Evolutionary conservation across 768 basidiomycete species (phyloP).

Genomic region (Lepiota subincarnata): DNA sequence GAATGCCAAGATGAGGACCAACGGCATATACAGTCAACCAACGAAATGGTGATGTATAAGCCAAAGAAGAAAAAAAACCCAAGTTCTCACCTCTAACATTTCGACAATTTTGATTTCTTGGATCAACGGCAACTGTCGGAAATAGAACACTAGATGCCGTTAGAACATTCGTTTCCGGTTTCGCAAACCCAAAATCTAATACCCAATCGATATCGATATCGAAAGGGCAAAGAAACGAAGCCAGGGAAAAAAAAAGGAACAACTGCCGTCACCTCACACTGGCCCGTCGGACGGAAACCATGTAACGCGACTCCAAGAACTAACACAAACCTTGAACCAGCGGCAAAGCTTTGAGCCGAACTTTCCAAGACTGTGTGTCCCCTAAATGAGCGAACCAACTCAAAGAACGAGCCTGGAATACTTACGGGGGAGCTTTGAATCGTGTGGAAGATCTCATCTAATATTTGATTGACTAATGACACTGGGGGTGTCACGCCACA

Average conservation of each 20-base stretch:
- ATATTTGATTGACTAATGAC: conserved; percentile 60
- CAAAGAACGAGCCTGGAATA: conserved; percentile 1
- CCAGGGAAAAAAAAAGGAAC: neutral
- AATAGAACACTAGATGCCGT: conserved; percentile 63
- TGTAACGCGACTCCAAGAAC: neutral
- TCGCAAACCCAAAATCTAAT: neutral
- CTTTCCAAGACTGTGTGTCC: conserved; percentile 70
- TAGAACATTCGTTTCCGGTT: neutral
- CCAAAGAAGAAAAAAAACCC: neutral
- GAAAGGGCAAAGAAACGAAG: neutral
- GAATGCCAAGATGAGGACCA: neutral
- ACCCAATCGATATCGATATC: conserved; percentile 8
- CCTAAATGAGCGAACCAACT: conserved; percentile 8
- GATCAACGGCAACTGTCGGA: conserved; percentile 82
- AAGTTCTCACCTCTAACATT: conserved; percentile 63
- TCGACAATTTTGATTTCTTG: conserved; percentile 70
- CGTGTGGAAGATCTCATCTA: conserved; percentile 71
- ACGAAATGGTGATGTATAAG: neutral
- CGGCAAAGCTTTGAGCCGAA: conserved; percentile 81
- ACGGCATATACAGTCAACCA: neutral
- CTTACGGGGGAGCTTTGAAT: conserved; percentile 73
- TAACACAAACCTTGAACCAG: conserved; percentile 62
- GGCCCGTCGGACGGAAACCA: neutral
- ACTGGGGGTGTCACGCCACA: conserved; percentile 80
- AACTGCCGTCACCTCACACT: neutral